Evolutionary conservation across 1,139 yeast genomes (phyloP), one percentile per base, ranked within the genome.

Genomic region (Suhomyces chickasaworum): DNA sequence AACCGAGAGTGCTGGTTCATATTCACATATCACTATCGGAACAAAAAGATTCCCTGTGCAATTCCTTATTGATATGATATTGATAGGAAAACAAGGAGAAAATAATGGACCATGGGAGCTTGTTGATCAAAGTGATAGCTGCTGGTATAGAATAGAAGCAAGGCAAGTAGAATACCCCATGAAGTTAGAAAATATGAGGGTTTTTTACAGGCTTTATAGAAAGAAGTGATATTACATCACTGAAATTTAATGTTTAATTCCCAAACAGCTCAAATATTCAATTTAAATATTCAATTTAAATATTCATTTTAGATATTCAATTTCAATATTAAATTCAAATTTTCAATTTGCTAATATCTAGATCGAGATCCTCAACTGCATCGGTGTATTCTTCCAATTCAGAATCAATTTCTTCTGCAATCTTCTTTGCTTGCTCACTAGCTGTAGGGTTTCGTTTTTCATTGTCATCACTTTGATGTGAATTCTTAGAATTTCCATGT

Each of bases 1-100:
- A 33, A 82, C 89, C 1, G 97, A 89, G 59, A 85, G 95, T 66
- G 97, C 97, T 0, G 97, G 97, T 0, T 86, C 95, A 3, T 89
- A 84, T 63, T 87, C 96, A 1, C 85, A 88, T 58, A 86, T 89
- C 37, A 78, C 82, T 1, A 76, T 89, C 31, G 96, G 96, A 1
- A 66, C 80, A 23, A 87, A 84, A 59, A 78, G 72, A 53, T 89
- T 89, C 66, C 97, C 97, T 0, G 85, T 89, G 2, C 91, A 88
- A 55, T 88, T 86, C 56, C 71, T 89, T 41, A 73, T 89, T 7
- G 95, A 89, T 59, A 87, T 86, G 41, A 74, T 88, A 1, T 66
- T 89, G 31, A 67, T 80, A 30, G 89, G 89, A 0, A 81, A 73
- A 53, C 72, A 71, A 9, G 78, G 77, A 0, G 71, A 66, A 22